These are phyloP conservation scores for Myxozyma melibiosi DNA, from an alignment of 805 yeast species.

Conservation along the genomic window DNA sequence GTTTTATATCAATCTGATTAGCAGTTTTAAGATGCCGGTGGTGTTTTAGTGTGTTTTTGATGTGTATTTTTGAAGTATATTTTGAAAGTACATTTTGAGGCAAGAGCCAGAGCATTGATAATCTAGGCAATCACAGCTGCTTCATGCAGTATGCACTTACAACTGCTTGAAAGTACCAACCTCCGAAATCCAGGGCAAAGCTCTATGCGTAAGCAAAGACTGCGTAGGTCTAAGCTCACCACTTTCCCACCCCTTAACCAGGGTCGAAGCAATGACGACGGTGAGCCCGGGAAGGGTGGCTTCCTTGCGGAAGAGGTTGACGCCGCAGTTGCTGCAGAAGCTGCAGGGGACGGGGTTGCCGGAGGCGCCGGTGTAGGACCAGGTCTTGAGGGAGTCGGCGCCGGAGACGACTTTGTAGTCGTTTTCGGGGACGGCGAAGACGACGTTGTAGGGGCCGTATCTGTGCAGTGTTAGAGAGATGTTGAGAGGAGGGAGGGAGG, in stretches of 20 bases:
- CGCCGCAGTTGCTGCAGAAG: constrained; percentile 24
- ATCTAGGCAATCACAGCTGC: no score
- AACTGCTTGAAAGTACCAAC: constrained; percentile 1
- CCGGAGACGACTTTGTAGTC: constrained; percentile 13
- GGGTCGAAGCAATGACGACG: constrained; percentile 10
- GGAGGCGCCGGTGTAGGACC: constrained; percentile 24
- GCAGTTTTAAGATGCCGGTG: neutral
- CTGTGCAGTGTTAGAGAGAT: neutral
- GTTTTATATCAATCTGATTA: constrained; percentile 54
- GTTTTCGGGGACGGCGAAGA: constrained; percentile 9
- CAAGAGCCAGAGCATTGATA: no score
- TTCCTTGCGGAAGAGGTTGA: constrained; percentile 12
- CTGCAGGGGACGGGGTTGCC: constrained; percentile 22
- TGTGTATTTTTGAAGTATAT: neutral
- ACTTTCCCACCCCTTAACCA: constrained; percentile 4
- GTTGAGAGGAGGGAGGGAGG: neutral
- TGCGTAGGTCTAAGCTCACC: constrained; percentile 10
- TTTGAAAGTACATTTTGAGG: no score
- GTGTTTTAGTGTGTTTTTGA: neutral
- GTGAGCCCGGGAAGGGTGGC: constrained; percentile 1
- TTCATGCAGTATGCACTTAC: no score
- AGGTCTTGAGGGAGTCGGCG: constrained; percentile 6
- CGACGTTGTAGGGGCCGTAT: constrained; percentile 13
- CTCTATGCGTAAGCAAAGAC: neutral
- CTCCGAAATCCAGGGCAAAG: constrained; percentile 8